Percentiles rank a stretch among this genome's conserved stretches.
These are phyloP conservation scores for Penicillium alfredii DNA, from an alignment of 495 filamentous ascomycete genomes.

Conservation along the genomic window DNA sequence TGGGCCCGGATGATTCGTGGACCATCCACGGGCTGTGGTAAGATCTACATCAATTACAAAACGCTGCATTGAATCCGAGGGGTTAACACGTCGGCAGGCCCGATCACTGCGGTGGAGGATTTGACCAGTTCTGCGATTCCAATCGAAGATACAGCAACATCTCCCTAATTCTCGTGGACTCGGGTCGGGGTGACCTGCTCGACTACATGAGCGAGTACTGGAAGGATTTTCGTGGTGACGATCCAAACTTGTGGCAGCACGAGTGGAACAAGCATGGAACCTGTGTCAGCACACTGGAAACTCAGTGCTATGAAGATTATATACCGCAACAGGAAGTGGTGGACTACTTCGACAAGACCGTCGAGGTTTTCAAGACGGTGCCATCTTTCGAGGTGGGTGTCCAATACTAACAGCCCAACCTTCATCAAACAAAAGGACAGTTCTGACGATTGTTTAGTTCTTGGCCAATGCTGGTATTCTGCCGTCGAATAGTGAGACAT, in stretches of 20 bases:
- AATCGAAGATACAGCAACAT: slow-evolving; percentile 67
- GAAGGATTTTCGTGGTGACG: slow-evolving; percentile 61
- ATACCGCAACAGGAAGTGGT: slow-evolving; percentile 54
- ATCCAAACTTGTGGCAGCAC: slow-evolving; percentile 71
- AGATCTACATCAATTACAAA: slow-evolving; percentile 6
- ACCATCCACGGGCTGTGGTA: slow-evolving; percentile 83
- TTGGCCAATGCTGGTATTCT: slow-evolving; percentile 45
- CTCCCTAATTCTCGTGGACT: slow-evolving; percentile 55
- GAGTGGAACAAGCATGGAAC: slow-evolving; percentile 84
- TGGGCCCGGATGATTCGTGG: slow-evolving; percentile 71
- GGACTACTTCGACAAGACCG: slow-evolving; percentile 54
- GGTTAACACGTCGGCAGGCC: slow-evolving; percentile 45
- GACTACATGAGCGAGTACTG: slow-evolving; percentile 74
- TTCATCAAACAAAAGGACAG: too few relatives aligned
- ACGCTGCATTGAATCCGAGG: not conserved
- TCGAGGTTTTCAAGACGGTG: slow-evolving; percentile 42
- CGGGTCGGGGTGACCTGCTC: slow-evolving; percentile 57
- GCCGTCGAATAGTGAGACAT: slow-evolving; percentile 43
- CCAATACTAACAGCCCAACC: not conserved
- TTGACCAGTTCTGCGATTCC: slow-evolving; percentile 65
- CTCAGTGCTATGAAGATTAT: slow-evolving; percentile 68
- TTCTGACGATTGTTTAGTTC: slow-evolving; percentile 21
- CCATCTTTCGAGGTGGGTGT: slow-evolving; percentile 39
- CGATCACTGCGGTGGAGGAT: slow-evolving; percentile 81
- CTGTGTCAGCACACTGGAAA: slow-evolving; percentile 55